A percentile compares a stretch with the other conserved stretches of the same genome.
These are phyloP conservation scores for Bocquillonia castaneifolia DNA, from an alignment of 441 rosid species.

Conservation along the genomic window DNA sequence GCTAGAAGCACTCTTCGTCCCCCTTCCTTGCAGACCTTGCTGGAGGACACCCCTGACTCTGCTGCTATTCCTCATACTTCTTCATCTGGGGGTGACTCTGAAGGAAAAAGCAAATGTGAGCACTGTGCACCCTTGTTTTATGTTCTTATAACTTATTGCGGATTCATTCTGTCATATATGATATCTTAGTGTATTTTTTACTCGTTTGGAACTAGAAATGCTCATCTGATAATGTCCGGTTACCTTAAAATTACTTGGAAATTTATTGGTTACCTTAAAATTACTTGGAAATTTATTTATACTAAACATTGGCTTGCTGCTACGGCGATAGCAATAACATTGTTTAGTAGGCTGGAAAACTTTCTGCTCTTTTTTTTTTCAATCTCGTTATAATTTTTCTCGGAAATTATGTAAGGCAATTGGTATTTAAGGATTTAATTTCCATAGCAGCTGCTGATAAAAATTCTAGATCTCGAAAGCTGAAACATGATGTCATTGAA, in stretches of 20 bases:
- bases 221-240: neutral
- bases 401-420: neutral
- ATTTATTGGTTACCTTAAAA: neutral
- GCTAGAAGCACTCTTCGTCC: constrained; percentile 85
- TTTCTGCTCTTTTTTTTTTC: neutral
- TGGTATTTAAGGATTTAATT: constrained; percentile 26
- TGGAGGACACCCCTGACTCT: constrained; percentile 74
- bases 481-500: constrained; percentile 95
- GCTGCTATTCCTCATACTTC: constrained; percentile 58
- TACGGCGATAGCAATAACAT: neutral
- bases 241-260: no score
- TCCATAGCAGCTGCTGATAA: constrained; percentile 75
- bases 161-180: neutral
- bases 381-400: neutral
- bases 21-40: constrained; percentile 85
- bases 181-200: neutral
- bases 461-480: constrained; percentile 74
- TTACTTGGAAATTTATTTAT: constrained; percentile 4
- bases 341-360: neutral
- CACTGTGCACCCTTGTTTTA: neutral
- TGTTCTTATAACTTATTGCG: neutral
- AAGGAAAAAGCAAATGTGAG: constrained; percentile 90
- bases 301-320: constrained; percentile 3
- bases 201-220: constrained; percentile 2
- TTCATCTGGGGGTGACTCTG: constrained; percentile 93